phyloP scores from a whole-genome alignment of 305 asterid species.

The Solanum hybrid region DNA sequence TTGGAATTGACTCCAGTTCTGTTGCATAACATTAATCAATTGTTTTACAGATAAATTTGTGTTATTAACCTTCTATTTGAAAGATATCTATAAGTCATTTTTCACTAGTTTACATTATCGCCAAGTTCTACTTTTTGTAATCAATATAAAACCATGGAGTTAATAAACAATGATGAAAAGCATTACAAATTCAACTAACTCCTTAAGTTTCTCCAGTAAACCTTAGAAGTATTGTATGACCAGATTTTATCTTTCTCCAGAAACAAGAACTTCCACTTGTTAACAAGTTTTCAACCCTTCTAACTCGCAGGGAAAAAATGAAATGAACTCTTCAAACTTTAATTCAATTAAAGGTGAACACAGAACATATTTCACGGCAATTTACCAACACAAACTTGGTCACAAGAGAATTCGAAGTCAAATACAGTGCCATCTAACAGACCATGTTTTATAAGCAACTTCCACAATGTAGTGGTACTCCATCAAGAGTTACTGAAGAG shows the following conservation, averaged over 20 bases:
- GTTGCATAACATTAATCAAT: constrained; percentile 38
- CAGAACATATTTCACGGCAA: not conserved
- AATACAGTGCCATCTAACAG: not conserved
- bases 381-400: not conserved
- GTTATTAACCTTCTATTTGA: constrained; percentile 7
- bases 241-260: not conserved
- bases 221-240: not conserved
- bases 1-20: constrained; percentile 53
- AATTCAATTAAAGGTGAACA: not conserved
- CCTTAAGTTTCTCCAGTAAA: not conserved
- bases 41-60: constrained; percentile 26
- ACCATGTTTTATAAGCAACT: not conserved
- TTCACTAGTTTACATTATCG: not conserved
- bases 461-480: not conserved
- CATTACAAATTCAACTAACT: not conserved
- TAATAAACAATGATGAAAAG: not conserved
- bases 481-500: not conserved
- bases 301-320: not conserved
- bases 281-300: not conserved
- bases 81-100: constrained; percentile 7
- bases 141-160: not conserved
- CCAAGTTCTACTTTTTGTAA: not conserved
- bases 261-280: not conserved
- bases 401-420: not conserved
- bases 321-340: not conserved